A percentile compares a stretch with the other conserved stretches of the same genome.
These are phyloP conservation scores for Mrakiaceae sp. DNA, from an alignment of 1,284 basidiomycete species.

Conservation along the genomic window DNA sequence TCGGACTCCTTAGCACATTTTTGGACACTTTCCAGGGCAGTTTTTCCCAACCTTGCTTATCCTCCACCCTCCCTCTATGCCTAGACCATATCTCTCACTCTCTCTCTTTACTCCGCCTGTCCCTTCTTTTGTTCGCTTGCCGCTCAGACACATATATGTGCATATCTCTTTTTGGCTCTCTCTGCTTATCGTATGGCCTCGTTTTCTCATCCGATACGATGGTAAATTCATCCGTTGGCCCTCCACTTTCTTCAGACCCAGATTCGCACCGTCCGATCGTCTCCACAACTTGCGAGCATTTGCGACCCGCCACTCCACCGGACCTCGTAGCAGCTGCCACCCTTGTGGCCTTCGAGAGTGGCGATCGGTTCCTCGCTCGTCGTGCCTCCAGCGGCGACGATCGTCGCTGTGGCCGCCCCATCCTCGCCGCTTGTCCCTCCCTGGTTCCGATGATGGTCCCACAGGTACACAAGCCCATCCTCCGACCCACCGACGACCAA, in stretches of 20 bases:
- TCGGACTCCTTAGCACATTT: too few species aligned
- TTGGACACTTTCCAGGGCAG: too few species aligned
- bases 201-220: neutral
- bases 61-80: neutral
- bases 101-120: neutral
- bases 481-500: constrained; percentile 39
- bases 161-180: neutral
- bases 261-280: constrained; percentile 37
- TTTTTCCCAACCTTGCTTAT: too few species aligned
- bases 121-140: neutral
- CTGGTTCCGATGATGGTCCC: constrained; percentile 21
- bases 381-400: too few species aligned
- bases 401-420: too few species aligned
- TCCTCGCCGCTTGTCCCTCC: constrained; percentile 18
- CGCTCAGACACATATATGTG: neutral
- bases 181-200: neutral
- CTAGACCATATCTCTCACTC: neutral
- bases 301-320: constrained; percentile 34
- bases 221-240: neutral
- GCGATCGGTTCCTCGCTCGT: constrained; percentile 20
- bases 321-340: constrained; percentile 36
- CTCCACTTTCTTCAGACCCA: constrained; percentile 25
- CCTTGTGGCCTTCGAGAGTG: constrained; percentile 26
- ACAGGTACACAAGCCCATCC: constrained; percentile 30
- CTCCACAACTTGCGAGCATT: constrained; percentile 34